Conservation (phyloP, 164 flowering plant species). For the Sedum album region DNA sequence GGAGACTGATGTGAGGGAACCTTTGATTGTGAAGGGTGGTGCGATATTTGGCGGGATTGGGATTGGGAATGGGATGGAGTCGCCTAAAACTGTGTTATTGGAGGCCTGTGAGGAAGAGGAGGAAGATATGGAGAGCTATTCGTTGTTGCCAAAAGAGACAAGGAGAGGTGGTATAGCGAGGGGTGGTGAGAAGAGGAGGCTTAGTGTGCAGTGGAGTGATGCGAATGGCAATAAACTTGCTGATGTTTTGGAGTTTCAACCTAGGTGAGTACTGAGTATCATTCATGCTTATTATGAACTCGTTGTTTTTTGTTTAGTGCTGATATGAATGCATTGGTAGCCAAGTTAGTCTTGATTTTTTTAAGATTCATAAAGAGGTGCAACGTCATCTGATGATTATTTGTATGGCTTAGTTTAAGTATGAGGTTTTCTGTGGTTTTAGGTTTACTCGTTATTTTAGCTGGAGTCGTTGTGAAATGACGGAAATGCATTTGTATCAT, state of each 20-base stretch:
- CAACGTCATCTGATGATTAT: neutral
- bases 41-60: neutral
- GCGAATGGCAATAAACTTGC: constrained; percentile 63
- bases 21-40: neutral
- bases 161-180: neutral
- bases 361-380: neutral
- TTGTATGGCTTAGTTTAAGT: neutral
- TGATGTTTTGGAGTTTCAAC: constrained; percentile 70
- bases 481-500: neutral
- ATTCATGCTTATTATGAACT: neutral
- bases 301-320: too few species aligned
- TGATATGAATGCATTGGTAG: neutral
- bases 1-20: constrained; percentile 1
- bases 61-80: neutral
- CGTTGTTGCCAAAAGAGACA: constrained; percentile 5
- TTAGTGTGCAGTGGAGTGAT: constrained; percentile 91
- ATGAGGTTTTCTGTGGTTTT: neutral
- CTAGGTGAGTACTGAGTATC: constrained; percentile 37
- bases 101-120: constrained; percentile 13
- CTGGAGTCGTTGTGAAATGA: neutral
- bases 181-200: constrained; percentile 23
- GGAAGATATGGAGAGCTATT: constrained; percentile 4
- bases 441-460: neutral
- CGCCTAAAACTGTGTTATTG: neutral
- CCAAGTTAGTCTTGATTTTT: neutral